Base-by-base conservation (phyloP, 495 filamentous ascomycete genomes). In the Talaromyces ruber region DNA sequence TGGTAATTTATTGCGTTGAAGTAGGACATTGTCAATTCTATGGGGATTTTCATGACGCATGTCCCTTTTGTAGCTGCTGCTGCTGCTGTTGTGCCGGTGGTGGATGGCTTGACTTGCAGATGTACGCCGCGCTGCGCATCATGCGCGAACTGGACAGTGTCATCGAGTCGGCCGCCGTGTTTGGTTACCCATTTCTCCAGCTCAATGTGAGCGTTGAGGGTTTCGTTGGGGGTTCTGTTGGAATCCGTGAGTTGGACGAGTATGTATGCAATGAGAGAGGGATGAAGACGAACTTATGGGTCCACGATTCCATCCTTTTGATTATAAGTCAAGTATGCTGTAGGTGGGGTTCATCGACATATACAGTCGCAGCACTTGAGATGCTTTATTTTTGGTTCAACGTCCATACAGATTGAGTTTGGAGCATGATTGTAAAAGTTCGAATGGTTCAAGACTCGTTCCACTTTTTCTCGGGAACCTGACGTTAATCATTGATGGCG, bases 21-120 rank as follows among this genome's bases (percentile, higher is more conserved):
- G 64, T 81, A 80, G 16, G 82, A 84, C 61, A 85, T 71, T 6
- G 82, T 77, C 2, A 79, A 66, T 2, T 65, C 60, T 22, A 82
- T 65, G 0, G 82, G 81, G 4, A 76, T 79, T 60, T 71, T 74
- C 60, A 79, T 75, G 22, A 79, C 71, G 21, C 68, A 67, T 18
- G 76, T 78, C 37, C 75, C 71, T 50, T 60, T 70, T 26, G 64
- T 63, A 25, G 72, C 60, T 5, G 69, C 25, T 32, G 53, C 3
- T 6, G 64, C 58, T 70, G 22, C 22, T 4, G 47, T 3, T 9
- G 47, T 9, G 8, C n/a, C n/a, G 47, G 1, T 52, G 47, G 18
- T 66, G 66, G 68, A 67, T 52, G 64, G 62, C 50, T 67, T 71
- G 50, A 79, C 79, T 64, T 78, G 74, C 14, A 79, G 66, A 65